Base-by-base conservation (phyloP, 345 rosid genomes). In the Camelina laxa region DNA sequence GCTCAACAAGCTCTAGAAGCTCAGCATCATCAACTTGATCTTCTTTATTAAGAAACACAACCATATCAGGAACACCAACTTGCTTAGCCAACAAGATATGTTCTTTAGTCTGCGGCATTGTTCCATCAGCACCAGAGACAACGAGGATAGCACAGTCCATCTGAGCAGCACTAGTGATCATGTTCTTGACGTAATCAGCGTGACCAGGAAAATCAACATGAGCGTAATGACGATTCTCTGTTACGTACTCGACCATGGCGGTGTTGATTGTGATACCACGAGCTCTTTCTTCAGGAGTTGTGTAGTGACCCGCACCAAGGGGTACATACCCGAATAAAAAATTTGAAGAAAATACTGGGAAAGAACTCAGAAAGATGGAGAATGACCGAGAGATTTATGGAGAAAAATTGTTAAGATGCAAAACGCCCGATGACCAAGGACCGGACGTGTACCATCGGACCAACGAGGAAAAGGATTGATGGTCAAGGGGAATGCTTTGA, bases 11-110 rank as follows among this genome's bases (percentile, higher is more conserved):
- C 77, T 91, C 86, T 59, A 93, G 66, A 10, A 91, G 89, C 82
- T 91, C 97, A 45, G 88, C 91, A 24, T 93, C 98, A 50, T 89
- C 97, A 2, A 91, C 93, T 60, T 90, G 98, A 72, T 93, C 97
- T 72, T 93, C 90, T 63, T 93, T 93, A 68, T 93, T 87, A 90
- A 70, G 79, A 93, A 93, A 35, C 33, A 91, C 96, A 0, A 87
- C 96, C 89, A 89, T 85, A 56, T 89, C 89, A 2, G 93, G 98
- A 3, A 92, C 97, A 48, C 98, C 97, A 5, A 89, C 93, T 73
- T 89, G 93, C 81, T 91, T 89, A 1, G 96, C 96, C 49, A 92
- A 73, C 71, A 90, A 78, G 27, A 92, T 86, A 50, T 92, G 93
- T 30, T 92, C 95, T 75, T 89, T 90, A 0, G 93, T 92, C 84